phyloP scores from a whole-genome alignment of 768 basidiomycete genomes.

The Dioszegia hungarica region DNA sequence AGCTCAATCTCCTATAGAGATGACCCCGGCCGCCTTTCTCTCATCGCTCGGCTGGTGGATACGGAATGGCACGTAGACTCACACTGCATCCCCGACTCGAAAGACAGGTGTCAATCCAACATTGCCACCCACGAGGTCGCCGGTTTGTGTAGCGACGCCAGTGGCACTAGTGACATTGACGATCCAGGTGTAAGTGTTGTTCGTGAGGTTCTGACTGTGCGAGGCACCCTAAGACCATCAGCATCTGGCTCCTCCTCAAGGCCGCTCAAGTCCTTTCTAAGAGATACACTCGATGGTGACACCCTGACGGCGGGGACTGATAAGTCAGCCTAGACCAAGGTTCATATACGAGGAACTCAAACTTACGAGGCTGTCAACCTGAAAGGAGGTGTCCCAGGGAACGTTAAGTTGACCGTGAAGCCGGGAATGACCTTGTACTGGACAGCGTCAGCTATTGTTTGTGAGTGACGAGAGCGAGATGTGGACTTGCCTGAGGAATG shows the following conservation, averaged over 20 bases:
- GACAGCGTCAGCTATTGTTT: background rate
- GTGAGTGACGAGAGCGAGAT: no score
- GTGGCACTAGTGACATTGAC: background rate
- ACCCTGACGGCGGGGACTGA: background rate
- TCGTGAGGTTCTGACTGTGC: background rate
- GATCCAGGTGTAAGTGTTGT: slow-evolving; percentile 1
- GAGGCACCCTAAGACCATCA: background rate
- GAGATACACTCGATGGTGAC: background rate
- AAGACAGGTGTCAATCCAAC: background rate
- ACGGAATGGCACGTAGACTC: no score
- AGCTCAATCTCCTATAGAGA: no score
- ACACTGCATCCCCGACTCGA: background rate
- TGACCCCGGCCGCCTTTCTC: no score
- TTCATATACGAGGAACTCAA: background rate
- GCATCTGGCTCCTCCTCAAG: background rate
- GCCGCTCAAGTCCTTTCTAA: background rate
- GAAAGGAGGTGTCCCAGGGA: slow-evolving; percentile 1
- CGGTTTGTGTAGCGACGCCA: background rate
- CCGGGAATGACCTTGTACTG: background rate
- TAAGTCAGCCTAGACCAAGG: background rate
- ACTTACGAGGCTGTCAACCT: background rate
- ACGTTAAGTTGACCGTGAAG: background rate
- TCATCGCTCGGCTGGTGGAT: no score
- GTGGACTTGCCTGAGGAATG: background rate
- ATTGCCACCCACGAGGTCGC: background rate